These are phyloP conservation scores for Blastocystis sp. DNA, from an alignment of 352 stramenopile species.

Conservation along the genomic window DNA sequence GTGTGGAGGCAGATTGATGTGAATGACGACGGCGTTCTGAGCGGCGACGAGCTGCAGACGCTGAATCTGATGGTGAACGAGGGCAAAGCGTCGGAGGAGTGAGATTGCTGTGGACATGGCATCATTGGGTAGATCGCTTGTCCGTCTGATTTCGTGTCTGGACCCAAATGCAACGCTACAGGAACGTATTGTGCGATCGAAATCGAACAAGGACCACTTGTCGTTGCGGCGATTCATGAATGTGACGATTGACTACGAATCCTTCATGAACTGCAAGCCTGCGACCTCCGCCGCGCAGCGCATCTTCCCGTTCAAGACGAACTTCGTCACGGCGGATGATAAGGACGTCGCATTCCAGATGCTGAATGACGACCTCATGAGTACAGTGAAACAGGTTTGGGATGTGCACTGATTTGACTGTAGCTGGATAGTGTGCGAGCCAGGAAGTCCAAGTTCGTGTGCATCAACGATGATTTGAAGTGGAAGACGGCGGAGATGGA, in stretches of 20 bases:
- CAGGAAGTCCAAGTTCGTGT: slow-evolving; percentile 91
- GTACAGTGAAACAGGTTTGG: slow-evolving; percentile 79
- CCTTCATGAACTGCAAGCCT: slow-evolving; percentile 6
- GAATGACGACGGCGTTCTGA: slow-evolving; percentile 86
- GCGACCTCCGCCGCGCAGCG: not conserved
- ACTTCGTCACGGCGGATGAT: slow-evolving; percentile 78
- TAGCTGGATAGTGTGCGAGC: slow-evolving; percentile 89
- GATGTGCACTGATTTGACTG: slow-evolving; percentile 72
- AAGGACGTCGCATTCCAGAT: slow-evolving; percentile 91
- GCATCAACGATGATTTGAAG: slow-evolving; percentile 94
- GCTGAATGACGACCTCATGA: slow-evolving; percentile 88
- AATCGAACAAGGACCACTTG: not conserved
- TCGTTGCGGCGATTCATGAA: not conserved
- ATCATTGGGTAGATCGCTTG: not conserved
- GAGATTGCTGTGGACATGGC: not conserved
- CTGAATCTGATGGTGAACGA: slow-evolving; percentile 82
- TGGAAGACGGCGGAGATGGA: slow-evolving; percentile 82
- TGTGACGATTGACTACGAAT: slow-evolving; percentile 5
- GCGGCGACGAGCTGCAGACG: slow-evolving; percentile 87
- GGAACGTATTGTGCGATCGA: not conserved
- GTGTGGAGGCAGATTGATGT: slow-evolving; percentile 87
- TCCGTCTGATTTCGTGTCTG: not conserved
- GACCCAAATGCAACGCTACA: not conserved
- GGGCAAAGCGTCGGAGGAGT: not conserved
- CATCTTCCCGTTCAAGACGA: not conserved